phyloP scores from a whole-genome alignment of 805 yeast genomes.

The Wickerhamiella lipophila region DNA sequence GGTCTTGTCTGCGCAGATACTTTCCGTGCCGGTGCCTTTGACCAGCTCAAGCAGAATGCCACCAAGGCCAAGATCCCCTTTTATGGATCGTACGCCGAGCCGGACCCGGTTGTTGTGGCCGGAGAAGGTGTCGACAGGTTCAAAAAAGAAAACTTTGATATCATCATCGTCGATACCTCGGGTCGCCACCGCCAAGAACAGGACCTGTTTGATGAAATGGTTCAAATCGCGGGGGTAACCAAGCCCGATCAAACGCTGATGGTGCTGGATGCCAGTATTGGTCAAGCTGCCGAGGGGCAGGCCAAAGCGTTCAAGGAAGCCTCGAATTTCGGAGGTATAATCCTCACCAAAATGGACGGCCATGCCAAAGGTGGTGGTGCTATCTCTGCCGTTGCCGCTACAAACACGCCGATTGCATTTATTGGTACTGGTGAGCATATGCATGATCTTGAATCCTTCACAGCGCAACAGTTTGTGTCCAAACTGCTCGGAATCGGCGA shows the following conservation, averaged over 20 bases:
- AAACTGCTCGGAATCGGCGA: constrained; percentile 92
- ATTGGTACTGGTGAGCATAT: constrained; percentile 98
- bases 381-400: constrained; percentile 94
- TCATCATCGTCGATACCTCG: constrained; percentile 92
- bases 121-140: constrained; percentile 83
- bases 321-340: constrained; percentile 86
- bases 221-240: constrained; percentile 78
- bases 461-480: constrained; percentile 82
- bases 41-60: constrained; percentile 94
- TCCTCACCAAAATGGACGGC: constrained; percentile 93
- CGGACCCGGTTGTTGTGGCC: constrained; percentile 89
- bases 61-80: constrained; percentile 88
- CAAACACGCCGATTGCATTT: constrained; percentile 85
- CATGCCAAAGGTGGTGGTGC: constrained; percentile 99
- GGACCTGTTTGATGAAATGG: constrained; percentile 85
- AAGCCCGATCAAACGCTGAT: constrained; percentile 91
- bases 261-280: constrained; percentile 95
- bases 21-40: constrained; percentile 98
- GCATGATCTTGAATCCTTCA: constrained; percentile 79
- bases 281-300: constrained; percentile 96
- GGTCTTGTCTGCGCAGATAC: constrained; percentile 99
- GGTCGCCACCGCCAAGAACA: constrained; percentile 96
- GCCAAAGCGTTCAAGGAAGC: constrained; percentile 89
- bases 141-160: constrained; percentile 80
- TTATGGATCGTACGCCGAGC: constrained; percentile 89